Base-by-base conservation (phyloP, 2,329 filamentous ascomycete genomes). In the Colletotrichum salicis region DNA sequence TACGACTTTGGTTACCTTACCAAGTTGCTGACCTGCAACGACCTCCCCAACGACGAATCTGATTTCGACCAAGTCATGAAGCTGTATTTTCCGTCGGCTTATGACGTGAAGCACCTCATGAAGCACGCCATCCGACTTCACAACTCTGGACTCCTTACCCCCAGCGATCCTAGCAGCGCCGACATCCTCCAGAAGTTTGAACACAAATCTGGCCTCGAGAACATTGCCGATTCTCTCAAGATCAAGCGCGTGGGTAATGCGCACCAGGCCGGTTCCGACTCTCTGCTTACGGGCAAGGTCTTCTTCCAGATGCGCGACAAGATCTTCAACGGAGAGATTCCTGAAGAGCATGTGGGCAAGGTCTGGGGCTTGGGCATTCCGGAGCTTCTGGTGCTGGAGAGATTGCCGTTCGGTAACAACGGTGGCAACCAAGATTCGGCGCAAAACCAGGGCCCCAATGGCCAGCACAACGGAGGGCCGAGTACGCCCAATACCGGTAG, bases 1-100 rank as follows among this genome's bases (percentile, higher is more conserved):
- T 99, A 99, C 83, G 96, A 99, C 84, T 98, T 99, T 82, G 96
- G 95, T 60, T 98, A 98, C 79, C 87, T 99, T 58, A 95, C 97
- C 79, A 99, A 99, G 84, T 91, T 98, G 70, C 91, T 99, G 80
- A 92, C 94, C 69, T 93, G 93, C 82, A 89, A 91, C 75, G 90
- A 92, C 56, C 87, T 99, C 8, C 96, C 96, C 0, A 93, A 95
- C 76, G 94, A 97, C 76, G 96, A 98, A 80, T 89, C 92, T 61
- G 92, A 96, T 74, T 99, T 98, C 81, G 93, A 97, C 79, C 90
- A 92, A 77, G 89, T 96, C 59, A 94, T 98, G 83, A 94, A 94
- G 79, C 92, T 94, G 58, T 98, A 96, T 86, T 99, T 99, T 81
- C 96, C 96, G 0, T 92, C 92, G 22, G 90, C 97, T 0, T 97